Evolutionary conservation across 257 asterid genomes (phyloP).

Genomic region (Plectranthus barbatus): DNA sequence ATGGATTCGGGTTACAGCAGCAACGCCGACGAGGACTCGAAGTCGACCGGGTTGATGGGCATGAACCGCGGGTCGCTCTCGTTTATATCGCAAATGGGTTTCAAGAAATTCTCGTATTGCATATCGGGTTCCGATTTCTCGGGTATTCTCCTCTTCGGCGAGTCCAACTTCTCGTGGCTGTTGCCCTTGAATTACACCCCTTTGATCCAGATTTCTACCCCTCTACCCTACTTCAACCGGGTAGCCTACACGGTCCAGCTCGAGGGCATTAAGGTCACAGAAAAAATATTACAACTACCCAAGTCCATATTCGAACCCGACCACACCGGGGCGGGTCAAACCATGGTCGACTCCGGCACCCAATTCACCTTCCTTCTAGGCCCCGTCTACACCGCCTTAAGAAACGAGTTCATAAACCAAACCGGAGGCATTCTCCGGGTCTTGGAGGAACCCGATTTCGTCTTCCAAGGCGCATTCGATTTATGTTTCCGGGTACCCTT

Average conservation of each 20-base stretch:
- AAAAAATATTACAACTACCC: slow-evolving; percentile 43
- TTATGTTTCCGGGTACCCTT: slow-evolving; percentile 46
- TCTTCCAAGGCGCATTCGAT: slow-evolving; percentile 86
- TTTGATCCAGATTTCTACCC: slow-evolving; percentile 57
- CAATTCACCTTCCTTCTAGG: slow-evolving; percentile 92
- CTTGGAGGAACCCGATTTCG: slow-evolving; percentile 63
- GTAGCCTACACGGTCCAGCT: slow-evolving; percentile 82
- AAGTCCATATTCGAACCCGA: slow-evolving; percentile 71
- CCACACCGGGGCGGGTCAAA: slow-evolving; percentile 95
- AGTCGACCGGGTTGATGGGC: slow-evolving; percentile 86
- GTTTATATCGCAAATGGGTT: slow-evolving; percentile 77
- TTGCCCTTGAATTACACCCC: slow-evolving; percentile 71
- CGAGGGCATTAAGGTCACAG: slow-evolving; percentile 66
- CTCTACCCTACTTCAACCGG: slow-evolving; percentile 72
- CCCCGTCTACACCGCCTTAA: slow-evolving; percentile 52
- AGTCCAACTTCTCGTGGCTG: slow-evolving; percentile 51
- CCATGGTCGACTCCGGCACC: slow-evolving; percentile 96
- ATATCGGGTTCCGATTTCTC: slow-evolving; percentile 62
- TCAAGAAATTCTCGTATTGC: slow-evolving; percentile 77
- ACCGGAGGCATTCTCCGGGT: slow-evolving; percentile 34
- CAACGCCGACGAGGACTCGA: slow-evolving; percentile 55
- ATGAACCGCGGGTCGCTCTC: slow-evolving; percentile 89
- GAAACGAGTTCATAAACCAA: slow-evolving; percentile 48
- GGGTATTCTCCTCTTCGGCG: slow-evolving; percentile 66
- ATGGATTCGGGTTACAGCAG: slow-evolving; percentile 78